phyloP scores from a whole-genome alignment of 2,329 filamentous ascomycete genomes.

The Mycosphaerella sp. region DNA sequence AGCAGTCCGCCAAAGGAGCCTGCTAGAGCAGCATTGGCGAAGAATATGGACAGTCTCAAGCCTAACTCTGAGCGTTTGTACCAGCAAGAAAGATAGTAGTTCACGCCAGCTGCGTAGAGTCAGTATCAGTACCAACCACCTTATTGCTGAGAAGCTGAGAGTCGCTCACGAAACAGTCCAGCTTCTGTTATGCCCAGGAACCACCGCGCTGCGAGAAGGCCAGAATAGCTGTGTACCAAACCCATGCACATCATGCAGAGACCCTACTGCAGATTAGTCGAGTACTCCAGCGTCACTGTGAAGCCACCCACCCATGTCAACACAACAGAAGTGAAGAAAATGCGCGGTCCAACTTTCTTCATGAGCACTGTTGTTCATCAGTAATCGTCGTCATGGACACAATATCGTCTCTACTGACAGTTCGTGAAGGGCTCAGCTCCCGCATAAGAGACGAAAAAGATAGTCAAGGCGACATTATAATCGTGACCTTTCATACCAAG shows the following conservation, averaged over 20 bases:
- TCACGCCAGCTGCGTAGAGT: too few species aligned
- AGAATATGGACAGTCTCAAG: conserved; percentile 71
- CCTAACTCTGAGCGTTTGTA: conserved; percentile 74
- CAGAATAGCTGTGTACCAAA: conserved; percentile 23
- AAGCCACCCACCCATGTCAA: too few species aligned
- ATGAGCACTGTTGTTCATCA: too few species aligned
- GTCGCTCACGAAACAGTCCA: conserved; percentile 53
- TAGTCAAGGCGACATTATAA: conserved; percentile 69
- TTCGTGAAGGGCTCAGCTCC: conserved; percentile 75
- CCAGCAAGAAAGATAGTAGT: conserved; percentile 79
- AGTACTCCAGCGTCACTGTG: too few species aligned
- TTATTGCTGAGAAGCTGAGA: too few species aligned
- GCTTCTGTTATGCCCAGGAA: conserved; percentile 30
- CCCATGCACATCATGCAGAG: too few species aligned
- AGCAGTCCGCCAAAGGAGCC: conserved; percentile 72
- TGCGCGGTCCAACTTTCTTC: conserved; percentile 66
- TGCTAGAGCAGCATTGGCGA: conserved; percentile 71
- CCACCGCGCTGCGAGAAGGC: conserved; percentile 27
- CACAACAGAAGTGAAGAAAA: conserved; percentile 74
- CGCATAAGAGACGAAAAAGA: conserved; percentile 84
- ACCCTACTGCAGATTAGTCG: too few species aligned
- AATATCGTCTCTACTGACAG: too few species aligned
- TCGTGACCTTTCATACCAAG: conserved; percentile 57
- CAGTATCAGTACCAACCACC: too few species aligned
- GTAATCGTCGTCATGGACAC: too few species aligned